Percentiles rank a stretch among this genome's conserved stretches.
These are phyloP conservation scores for Ophiognomonia clavigignenti-juglandacearum DNA, from an alignment of 2,329 filamentous ascomycete genomes.

Conservation along the genomic window DNA sequence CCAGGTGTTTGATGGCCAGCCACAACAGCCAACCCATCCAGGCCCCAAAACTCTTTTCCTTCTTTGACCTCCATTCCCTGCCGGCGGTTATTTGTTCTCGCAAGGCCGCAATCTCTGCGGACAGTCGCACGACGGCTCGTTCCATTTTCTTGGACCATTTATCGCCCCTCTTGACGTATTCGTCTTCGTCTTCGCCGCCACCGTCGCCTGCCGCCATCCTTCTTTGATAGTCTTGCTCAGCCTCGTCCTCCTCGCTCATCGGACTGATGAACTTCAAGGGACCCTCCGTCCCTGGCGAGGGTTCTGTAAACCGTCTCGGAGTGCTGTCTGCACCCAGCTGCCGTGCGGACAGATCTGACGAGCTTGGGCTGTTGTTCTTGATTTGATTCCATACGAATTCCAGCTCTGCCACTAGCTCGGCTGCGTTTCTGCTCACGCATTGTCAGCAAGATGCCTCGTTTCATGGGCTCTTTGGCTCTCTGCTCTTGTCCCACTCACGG, in stretches of 20 bases:
- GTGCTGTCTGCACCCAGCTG: conserved; percentile 30
- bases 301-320: conserved; percentile 42
- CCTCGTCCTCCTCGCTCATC: conserved; percentile 78
- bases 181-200: conserved; percentile 26
- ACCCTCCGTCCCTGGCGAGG: conserved; percentile 44
- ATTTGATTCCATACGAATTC: conserved; percentile 99
- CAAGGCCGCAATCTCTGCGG: conserved; percentile 85
- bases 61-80: conserved; percentile 64
- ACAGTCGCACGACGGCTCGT: conserved; percentile 79
- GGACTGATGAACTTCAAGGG: conserved; percentile 73
- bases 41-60: conserved; percentile 57
- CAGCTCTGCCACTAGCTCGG: conserved; percentile 86
- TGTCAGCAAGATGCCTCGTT: conserved; percentile 5
- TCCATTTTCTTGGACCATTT: conserved; percentile 83
- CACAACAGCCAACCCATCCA: conserved; percentile 71
- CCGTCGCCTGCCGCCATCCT: conserved; percentile 27
- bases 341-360: conserved; percentile 53
- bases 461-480: no score
- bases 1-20: conserved; percentile 66
- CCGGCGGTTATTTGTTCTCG: conserved; percentile 83
- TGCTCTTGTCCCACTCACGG: conserved; percentile 56
- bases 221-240: conserved; percentile 49
- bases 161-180: conserved; percentile 38
- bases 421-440: conserved; percentile 56
- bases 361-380: conserved; percentile 73